Evolutionary conservation across 495 filamentous ascomycete genomes (phyloP), one percentile per base, ranked within the genome.

Genomic region (Neurospora sublineolata): DNA sequence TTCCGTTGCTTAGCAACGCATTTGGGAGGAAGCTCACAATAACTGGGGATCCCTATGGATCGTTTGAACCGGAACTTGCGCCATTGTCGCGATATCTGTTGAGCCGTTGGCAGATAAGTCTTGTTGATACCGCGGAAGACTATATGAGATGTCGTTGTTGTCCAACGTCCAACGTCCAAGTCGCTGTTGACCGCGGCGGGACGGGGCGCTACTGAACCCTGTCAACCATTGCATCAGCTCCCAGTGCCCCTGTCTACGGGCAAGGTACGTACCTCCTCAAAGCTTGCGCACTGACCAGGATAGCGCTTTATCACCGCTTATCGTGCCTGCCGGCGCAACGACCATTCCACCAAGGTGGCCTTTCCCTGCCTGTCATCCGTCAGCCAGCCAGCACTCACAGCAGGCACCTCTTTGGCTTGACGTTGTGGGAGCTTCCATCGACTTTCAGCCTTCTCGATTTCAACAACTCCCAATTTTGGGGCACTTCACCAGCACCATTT

Each of bases 31-130:
- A 27, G 67, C 69, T 76, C 87, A 97, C 95, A 98, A 97, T 73
- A 99, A 87, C 80, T 97, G 94, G 76, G 95, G 96, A 94, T 99
- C 95, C 87, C 95, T 84, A 84, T 95, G 92, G 89, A 99, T 97
- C 83, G 93, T 94, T 85, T 99, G 95, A 74, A 91, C 88, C 73
- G 91, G 86, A 74, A 92, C 86, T 85, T 94, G 91, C 73, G 92
- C 91, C 96, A 99, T 99, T 14, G 52, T 86, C 77, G 40, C 46
- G 68, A 58, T 64, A 64, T 64, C 14, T 64, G 69, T 69, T 30
- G 52, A 68, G 18, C 44, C 42, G 69, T 74, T 23, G 58, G 30
- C 44, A 46, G 58, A 6, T 20, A 64, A 58, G 14, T 58, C 39
- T 39, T 44, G 36, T 16, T 7, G 73, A 23, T 37, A 69, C 37